Evolutionary conservation across 345 rosid species (phyloP), one percentile per base, ranked within the genome.

Genomic region (Lepidium didymum): DNA sequence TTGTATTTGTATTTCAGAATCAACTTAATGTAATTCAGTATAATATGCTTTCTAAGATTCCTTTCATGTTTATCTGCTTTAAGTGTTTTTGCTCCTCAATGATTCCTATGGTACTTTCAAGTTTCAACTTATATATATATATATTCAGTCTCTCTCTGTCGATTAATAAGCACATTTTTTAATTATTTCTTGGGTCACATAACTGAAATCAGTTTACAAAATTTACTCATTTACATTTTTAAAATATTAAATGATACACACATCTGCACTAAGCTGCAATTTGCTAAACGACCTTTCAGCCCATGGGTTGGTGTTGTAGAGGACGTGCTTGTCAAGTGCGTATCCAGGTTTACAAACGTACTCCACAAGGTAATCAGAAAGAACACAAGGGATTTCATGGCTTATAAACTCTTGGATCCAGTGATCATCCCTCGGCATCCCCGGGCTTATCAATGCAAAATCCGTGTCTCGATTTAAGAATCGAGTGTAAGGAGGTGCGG

Each of bases 401-500:
- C 77, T 79, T 71, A 94, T 29, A 73, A 94, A 89, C 85, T 89
- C 96, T 69, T 89, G 92, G 42, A 95, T 82, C 96, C 96, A 95
- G 44, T 81, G 4, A 52, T 95, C 96, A 2, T 67, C 86, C 5
- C 70, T 71, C 7, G 96, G 83, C 78, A 84, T 86, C 29, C 96
- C 94, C 1, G 97, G 89, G 68, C 96, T 87, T 57, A 91, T 74
- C 43, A 95, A 53, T 1, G 96, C 99, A 14, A 81, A 95, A 80
- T 91, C 92, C 2, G 88, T 85, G 52, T 85, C 87, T 42, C 86
- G 71, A 37, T 83, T 74, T 33, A 95, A 83, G 78, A 85, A 86
- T n/a, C 93, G 88, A 6, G 78, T 80, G 73, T 95, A 95, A 47
- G 99, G 99, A 13, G 99, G 96, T 63, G 96, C 91, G 12, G 97